These are phyloP conservation scores for Cronartium quercuum DNA, from an alignment of 1,284 basidiomycete genomes.

Conservation along the genomic window DNA sequence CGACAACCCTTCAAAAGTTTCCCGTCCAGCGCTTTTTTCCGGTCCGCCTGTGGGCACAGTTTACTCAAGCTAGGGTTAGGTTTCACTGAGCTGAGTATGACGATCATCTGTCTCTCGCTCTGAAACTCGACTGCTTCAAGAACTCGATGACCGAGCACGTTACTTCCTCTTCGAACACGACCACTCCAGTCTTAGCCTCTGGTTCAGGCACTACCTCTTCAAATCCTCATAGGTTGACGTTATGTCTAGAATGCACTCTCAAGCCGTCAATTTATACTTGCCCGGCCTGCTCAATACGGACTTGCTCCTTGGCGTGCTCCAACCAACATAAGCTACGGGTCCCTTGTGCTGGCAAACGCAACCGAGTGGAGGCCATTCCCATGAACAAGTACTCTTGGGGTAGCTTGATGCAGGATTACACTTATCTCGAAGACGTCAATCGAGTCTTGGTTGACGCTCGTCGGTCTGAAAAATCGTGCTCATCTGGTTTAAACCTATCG, in stretches of 20 bases:
- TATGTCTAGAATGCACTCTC: conserved; percentile 4
- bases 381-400: conserved; percentile 36
- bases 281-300: conserved; percentile 16
- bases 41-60: too few species aligned
- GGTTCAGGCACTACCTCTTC: too few species aligned
- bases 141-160: too few species aligned
- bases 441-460: not conserved
- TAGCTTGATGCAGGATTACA: conserved; percentile 31
- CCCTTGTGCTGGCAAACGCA: conserved; percentile 28
- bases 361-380: conserved; percentile 7
- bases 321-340: conserved; percentile 4
- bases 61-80: too few species aligned
- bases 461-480: not conserved
- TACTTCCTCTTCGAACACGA: too few species aligned
- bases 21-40: too few species aligned
- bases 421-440: conserved; percentile 33
- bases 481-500: not conserved
- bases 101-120: too few species aligned
- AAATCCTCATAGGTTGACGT: too few species aligned
- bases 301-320: conserved; percentile 28
- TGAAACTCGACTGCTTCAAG: too few species aligned
- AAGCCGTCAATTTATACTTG: conserved; percentile 25
- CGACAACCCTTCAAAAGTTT: too few species aligned
- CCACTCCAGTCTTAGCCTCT: too few species aligned
- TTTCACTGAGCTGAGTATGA: too few species aligned